Conservation (phyloP, 768 basidiomycete genomes). For the Mycena crocata region DNA sequence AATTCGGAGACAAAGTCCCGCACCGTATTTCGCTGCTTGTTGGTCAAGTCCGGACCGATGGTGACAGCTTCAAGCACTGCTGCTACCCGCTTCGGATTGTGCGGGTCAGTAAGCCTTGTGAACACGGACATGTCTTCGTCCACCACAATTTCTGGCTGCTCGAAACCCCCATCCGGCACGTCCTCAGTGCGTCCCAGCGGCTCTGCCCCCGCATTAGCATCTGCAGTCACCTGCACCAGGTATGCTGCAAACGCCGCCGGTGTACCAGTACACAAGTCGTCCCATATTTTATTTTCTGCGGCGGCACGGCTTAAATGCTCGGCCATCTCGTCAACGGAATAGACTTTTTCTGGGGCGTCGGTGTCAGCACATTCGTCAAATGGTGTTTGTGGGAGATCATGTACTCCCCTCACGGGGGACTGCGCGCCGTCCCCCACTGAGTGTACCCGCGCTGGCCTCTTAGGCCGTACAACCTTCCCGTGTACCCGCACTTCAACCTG, state of each 20-base stretch:
- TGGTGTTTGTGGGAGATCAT: no score
- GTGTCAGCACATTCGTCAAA: no score
- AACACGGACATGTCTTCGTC: background rate
- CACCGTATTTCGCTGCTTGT: slow-evolving; percentile 23
- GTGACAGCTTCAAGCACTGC: background rate
- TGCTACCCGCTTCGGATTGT: background rate
- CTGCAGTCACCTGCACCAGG: slow-evolving; percentile 6
- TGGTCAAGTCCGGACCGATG: background rate
- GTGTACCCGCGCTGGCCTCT: background rate
- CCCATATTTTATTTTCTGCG: slow-evolving; percentile 4
- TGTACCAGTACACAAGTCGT: background rate
- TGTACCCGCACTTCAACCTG: background rate
- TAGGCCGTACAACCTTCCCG: background rate
- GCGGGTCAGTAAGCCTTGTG: slow-evolving; percentile 2
- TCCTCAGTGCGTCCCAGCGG: background rate
- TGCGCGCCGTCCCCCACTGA: background rate
- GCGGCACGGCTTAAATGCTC: background rate
- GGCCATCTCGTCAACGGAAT: background rate
- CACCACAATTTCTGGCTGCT: slow-evolving; percentile 2
- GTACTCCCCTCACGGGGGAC: background rate
- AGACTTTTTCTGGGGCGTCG: background rate
- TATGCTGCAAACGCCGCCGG: background rate
- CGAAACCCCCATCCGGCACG: background rate
- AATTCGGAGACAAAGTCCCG: slow-evolving; percentile 40
- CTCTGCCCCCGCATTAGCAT: background rate